Evolutionary conservation across 2,329 filamentous ascomycete species (phyloP), one percentile per base, ranked within the genome.

Genomic region (Colletotrichum sp.): DNA sequence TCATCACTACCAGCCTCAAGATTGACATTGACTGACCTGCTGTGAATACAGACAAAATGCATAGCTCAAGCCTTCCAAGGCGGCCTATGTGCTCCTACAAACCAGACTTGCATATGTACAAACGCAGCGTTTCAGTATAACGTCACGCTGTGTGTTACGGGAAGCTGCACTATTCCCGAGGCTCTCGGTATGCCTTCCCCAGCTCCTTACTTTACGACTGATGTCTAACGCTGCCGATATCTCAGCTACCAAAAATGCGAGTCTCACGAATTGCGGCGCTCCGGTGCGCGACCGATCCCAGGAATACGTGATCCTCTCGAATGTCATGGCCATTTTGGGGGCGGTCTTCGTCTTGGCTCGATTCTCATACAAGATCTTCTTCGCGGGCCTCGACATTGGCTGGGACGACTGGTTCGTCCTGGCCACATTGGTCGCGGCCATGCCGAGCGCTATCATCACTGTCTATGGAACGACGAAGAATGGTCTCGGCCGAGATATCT

Each of bases 401-500:
- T 70, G 83, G 16, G 83, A 85, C 75, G 84, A 85, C 76, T 82
- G 81, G 79, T 76, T 81, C 61, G 77, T 83, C 54, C 58, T 83
- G 15, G 72, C 76, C 3, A 78, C 80, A 2, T 62, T 80, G 18
- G 2, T 82, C 31, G 69, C 77, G 7, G 81, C 79, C 43, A 76
- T 80, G 5, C 79, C 82, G 7, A 80, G 77, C 69, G 78, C 76
- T 5, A 68, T 80, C 73, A 79, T 84, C 61, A 81, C 78, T 64
- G 73, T 79, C 24, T 75, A 79, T 62, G 78, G 80, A 13, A 76
- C 76, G 16, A 76, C 75, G 0, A 76, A 79, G 66, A 79, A 84
- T 70, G 87, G 87, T 4, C 79, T 87, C 4, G 86, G 86, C 12
- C 80, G 75, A 38, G 87, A 89, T 63, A 83, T 88, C 18, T 88